These are phyloP conservation scores for Cucurbita moschata DNA, from an alignment of 306 rosid species.

Conservation along the genomic window DNA sequence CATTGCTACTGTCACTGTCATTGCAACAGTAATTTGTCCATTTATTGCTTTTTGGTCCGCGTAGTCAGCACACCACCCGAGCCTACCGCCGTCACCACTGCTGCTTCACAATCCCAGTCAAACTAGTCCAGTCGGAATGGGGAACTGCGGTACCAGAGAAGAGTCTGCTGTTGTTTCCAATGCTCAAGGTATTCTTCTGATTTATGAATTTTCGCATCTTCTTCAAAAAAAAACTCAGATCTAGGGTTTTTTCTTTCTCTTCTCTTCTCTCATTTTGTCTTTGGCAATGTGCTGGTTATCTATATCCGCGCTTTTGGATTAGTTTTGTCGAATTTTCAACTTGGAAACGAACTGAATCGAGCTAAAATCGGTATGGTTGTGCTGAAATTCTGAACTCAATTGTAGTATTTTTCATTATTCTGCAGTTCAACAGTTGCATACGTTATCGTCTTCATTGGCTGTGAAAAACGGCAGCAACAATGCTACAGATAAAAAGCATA, in stretches of 20 bases:
- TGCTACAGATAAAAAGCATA: constrained; percentile 23
- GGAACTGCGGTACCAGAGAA: constrained; percentile 94
- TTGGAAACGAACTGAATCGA: background rate
- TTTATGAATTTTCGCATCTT: background rate
- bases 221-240: constrained; percentile 23
- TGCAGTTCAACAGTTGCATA: constrained; percentile 72
- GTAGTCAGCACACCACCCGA: background rate
- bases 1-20: background rate
- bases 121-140: constrained; percentile 30
- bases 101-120: constrained; percentile 17
- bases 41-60: background rate
- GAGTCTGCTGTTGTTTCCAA: constrained; percentile 88
- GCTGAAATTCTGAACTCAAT: background rate
- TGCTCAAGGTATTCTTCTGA: constrained; percentile 51
- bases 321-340: background rate
- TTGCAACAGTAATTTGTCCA: background rate
- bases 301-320: background rate
- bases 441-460: constrained; percentile 22
- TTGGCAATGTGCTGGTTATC: background rate
- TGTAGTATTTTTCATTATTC: background rate
- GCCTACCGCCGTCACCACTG: background rate
- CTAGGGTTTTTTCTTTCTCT: constrained; percentile 16
- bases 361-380: background rate
- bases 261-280: background rate
- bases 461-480: constrained; percentile 11